A percentile compares a stretch with the other conserved stretches of the same genome.
Conservation (phyloP, 1,284 basidiomycete species). For the Fomitopsis schrenkii region DNA sequence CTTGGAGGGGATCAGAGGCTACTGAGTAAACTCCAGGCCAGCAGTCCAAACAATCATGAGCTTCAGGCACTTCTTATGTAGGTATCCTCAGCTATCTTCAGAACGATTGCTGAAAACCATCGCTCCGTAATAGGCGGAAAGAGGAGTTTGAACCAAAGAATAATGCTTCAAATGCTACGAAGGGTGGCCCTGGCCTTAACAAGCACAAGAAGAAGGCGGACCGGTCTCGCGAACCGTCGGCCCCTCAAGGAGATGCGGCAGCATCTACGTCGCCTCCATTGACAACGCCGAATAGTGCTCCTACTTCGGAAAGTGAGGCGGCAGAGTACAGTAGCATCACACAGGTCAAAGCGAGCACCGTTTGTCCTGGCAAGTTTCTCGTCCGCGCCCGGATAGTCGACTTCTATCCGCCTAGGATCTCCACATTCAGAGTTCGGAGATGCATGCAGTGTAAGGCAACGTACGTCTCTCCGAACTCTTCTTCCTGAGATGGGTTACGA, state of each 20-base stretch:
- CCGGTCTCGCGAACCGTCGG: background rate
- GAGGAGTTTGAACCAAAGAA: slow-evolving; percentile 17
- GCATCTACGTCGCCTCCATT: background rate
- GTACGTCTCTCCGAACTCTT: slow-evolving; percentile 32
- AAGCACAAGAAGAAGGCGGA: slow-evolving; percentile 2
- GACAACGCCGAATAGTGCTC: background rate
- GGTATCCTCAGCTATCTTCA: slow-evolving; percentile 5
- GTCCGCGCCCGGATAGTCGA: slow-evolving; percentile 50
- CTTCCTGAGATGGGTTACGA: background rate
- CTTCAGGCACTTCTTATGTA: slow-evolving; percentile 28
- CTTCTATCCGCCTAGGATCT: slow-evolving; percentile 48
- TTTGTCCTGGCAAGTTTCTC: slow-evolving; percentile 37
- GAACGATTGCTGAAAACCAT: background rate
- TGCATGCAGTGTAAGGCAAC: slow-evolving; percentile 50
- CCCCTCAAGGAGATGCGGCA: background rate
- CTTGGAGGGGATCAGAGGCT: slow-evolving; percentile 55
- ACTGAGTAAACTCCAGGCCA: slow-evolving; percentile 43
- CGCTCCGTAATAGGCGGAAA: slow-evolving; percentile 22
- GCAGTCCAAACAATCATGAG: slow-evolving; percentile 24
- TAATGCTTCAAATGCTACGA: background rate
- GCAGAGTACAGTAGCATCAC: slow-evolving; percentile 26
- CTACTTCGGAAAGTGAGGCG: background rate
- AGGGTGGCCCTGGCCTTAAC: background rate
- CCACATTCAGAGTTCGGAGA: slow-evolving; percentile 40
- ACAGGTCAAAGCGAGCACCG: slow-evolving; percentile 31